Percentiles rank a stretch among this genome's conserved stretches.
phyloP scores from a whole-genome alignment of 169 alveolate genomes.

The Cryptosporidium baileyi region DNA sequence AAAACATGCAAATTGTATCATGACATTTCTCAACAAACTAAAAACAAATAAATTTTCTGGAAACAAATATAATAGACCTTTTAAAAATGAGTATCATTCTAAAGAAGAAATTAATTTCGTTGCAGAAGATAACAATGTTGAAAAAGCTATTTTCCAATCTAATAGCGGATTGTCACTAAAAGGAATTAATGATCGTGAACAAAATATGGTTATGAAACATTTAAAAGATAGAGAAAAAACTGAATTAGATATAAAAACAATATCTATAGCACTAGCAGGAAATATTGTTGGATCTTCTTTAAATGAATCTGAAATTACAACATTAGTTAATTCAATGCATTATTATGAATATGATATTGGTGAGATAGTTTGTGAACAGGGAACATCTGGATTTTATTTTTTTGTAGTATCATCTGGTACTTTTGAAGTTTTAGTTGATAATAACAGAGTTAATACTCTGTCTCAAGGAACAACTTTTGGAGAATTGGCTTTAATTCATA shows the following conservation, averaged over 20 bases:
- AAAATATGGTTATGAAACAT: conserved; percentile 66
- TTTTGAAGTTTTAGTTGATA: conserved; percentile 88
- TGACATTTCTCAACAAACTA: conserved; percentile 20
- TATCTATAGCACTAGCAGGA: conserved; percentile 80
- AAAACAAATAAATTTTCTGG: conserved; percentile 17
- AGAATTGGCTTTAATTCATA: conserved; percentile 96
- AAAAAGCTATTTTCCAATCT: too few relatives aligned
- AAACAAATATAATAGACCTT: too few relatives aligned
- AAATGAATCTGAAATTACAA: conserved; percentile 85
- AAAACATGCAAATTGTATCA: neutral
- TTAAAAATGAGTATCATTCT: neutral
- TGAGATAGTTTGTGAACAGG: conserved; percentile 85
- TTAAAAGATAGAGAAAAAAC: conserved; percentile 78
- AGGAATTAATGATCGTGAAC: conserved; percentile 17
- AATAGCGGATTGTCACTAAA: neutral
- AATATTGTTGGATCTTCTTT: conserved; percentile 85
- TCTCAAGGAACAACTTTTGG: conserved; percentile 95
- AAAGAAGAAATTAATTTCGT: neutral
- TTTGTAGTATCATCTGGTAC: conserved; percentile 85
- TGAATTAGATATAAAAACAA: conserved; percentile 79
- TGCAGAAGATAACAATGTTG: too few relatives aligned
- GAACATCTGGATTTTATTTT: conserved; percentile 85
- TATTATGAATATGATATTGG: conserved; percentile 83
- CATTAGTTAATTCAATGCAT: conserved; percentile 87
- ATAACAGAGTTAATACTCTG: conserved; percentile 85